These are phyloP conservation scores for Citrullus colocynthis DNA, from an alignment of 306 rosid genomes.

Conservation along the genomic window DNA sequence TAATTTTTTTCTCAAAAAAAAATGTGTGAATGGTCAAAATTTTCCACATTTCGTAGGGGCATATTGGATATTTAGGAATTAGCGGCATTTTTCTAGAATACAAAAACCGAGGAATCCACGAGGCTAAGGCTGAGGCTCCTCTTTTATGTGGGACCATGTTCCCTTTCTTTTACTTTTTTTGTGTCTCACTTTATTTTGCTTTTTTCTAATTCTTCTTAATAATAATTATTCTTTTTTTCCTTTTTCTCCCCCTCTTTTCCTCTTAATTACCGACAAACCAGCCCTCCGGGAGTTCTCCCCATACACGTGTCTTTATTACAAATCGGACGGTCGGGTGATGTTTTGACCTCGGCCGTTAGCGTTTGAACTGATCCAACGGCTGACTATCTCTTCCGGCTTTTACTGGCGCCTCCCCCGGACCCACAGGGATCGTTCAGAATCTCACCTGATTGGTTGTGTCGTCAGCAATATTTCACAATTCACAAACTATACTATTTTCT, in stretches of 20 bases:
- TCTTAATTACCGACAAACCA: neutral
- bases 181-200: neutral
- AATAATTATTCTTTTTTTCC: neutral
- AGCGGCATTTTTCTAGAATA: neutral
- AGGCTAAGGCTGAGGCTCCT: slow-evolving; percentile 3
- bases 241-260: neutral
- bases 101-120: neutral
- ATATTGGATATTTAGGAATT: neutral
- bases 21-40: neutral
- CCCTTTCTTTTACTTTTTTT: neutral
- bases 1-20: too few species aligned
- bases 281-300: neutral
- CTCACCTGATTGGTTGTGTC: neutral
- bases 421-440: neutral
- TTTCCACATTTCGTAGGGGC: neutral
- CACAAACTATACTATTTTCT: too few species aligned
- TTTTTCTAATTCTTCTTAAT: neutral
- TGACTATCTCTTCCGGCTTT: neutral
- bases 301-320: neutral
- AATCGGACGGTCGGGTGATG: neutral
- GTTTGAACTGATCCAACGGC: neutral
- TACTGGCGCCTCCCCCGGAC: neutral
- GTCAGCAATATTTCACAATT: neutral
- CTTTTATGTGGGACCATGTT: neutral
- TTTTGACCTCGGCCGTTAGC: neutral